phyloP scores from a whole-genome alignment of 495 filamentous ascomycete genomes.

The Penicillium samsonianum region DNA sequence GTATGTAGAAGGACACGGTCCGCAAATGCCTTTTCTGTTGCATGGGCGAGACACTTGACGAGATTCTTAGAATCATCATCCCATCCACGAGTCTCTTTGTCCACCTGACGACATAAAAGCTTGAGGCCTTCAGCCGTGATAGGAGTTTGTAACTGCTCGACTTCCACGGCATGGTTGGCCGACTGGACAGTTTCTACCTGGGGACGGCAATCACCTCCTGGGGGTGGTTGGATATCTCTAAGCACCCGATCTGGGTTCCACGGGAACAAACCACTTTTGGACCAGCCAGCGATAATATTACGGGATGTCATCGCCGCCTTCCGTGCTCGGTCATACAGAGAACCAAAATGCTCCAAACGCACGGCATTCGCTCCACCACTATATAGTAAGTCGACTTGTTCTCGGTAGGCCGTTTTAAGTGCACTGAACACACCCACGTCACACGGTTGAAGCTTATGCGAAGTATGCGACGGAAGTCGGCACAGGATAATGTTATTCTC shows the following conservation, averaged over 20 bases:
- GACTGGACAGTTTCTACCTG: too few species aligned
- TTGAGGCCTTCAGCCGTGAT: too few species aligned
- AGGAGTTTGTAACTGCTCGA: too few species aligned
- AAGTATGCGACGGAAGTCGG: conserved; percentile 34
- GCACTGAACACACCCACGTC: conserved; percentile 32
- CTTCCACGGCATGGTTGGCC: too few species aligned
- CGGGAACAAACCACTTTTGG: conserved; percentile 32
- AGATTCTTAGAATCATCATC: conserved; percentile 27
- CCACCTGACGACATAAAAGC: conserved; percentile 30
- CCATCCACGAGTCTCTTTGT: conserved; percentile 29
- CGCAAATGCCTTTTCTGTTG: conserved; percentile 34
- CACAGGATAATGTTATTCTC: conserved; percentile 34
- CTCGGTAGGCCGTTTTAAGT: conserved; percentile 27
- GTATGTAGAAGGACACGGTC: conserved; percentile 29
- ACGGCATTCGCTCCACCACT: conserved; percentile 30
- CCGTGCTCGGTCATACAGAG: conserved; percentile 34
- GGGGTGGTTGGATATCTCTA: conserved; percentile 19
- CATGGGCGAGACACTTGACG: conserved; percentile 27
- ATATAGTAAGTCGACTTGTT: conserved; percentile 22
- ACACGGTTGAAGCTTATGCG: conserved; percentile 31
- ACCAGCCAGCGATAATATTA: conserved; percentile 36
- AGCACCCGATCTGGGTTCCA: conserved; percentile 40
- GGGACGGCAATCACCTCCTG: too few species aligned
- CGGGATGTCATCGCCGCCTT: conserved; percentile 30
- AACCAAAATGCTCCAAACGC: conserved; percentile 37